phyloP scores from a whole-genome alignment of 2,329 filamentous ascomycete species.

The Fusarium keratoplasticum region DNA sequence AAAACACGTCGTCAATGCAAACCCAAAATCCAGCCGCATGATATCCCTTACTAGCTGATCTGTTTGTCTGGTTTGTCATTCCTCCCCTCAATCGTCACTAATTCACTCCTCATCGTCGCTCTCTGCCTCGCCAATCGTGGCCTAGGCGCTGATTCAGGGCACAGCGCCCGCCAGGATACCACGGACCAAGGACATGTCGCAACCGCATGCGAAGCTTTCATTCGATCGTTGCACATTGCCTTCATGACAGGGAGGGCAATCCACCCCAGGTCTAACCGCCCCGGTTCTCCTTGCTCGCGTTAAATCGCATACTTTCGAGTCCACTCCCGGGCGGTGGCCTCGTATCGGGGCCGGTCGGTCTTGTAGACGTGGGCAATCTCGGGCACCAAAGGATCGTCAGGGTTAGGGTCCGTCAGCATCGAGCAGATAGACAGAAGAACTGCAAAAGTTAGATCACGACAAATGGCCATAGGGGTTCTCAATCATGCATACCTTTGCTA shows the following conservation, averaged over 20 bases:
- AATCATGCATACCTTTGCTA: constrained; percentile 82
- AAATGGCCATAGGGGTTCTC: constrained; percentile 10
- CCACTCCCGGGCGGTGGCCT: constrained; percentile 97
- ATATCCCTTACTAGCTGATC: constrained; percentile 53
- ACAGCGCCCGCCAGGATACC: constrained; percentile 30
- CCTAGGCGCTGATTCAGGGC: constrained; percentile 33
- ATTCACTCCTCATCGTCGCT: constrained; percentile 42
- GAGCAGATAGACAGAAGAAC: constrained; percentile 99
- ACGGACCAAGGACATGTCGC: constrained; percentile 37
- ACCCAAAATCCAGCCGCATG: constrained; percentile 53
- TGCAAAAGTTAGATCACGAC: constrained; percentile 51
- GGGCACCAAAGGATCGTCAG: constrained; percentile 96
- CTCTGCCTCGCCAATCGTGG: constrained; percentile 39
- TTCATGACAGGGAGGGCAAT: constrained; percentile 44
- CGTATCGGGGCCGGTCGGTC: constrained; percentile 95
- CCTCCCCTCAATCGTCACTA: constrained; percentile 42
- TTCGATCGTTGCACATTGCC: constrained; percentile 43
- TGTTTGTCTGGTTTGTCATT: constrained; percentile 52
- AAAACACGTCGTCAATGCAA: constrained; percentile 52
- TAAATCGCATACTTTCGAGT: constrained; percentile 99
- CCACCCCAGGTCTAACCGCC: constrained; percentile 44
- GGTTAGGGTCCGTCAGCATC: constrained; percentile 99
- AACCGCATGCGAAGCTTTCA: constrained; percentile 41
- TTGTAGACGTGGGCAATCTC: constrained; percentile 99
- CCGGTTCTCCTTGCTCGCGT: constrained; percentile 30